Evolutionary conservation across 495 filamentous ascomycete species (phyloP).

Genomic region (Cercophora sp.): DNA sequence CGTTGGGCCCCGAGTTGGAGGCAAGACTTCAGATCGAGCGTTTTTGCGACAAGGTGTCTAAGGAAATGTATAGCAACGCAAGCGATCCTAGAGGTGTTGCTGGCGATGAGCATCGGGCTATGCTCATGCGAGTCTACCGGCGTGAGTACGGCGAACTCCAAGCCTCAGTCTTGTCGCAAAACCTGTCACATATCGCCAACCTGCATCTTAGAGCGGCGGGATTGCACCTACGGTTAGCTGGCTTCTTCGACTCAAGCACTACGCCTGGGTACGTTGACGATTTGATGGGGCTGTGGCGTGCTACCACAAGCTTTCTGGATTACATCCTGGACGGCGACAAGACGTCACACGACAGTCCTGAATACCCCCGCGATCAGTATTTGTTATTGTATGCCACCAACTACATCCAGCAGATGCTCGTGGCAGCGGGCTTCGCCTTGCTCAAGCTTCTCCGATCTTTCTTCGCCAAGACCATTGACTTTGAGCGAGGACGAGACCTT

Average conservation of each 20-base stretch:
- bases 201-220: conserved; percentile 75
- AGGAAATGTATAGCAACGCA: conserved; percentile 75
- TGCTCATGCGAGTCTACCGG: conserved; percentile 58
- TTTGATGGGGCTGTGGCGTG: conserved; percentile 71
- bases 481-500: conserved; percentile 66
- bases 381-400: conserved; percentile 72
- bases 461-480: conserved; percentile 69
- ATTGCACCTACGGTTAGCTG: conserved; percentile 78
- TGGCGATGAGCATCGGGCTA: conserved; percentile 63
- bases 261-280: conserved; percentile 72
- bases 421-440: conserved; percentile 79
- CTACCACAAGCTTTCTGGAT: conserved; percentile 72
- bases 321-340: conserved; percentile 56
- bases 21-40: conserved; percentile 72
- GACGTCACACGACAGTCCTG: conserved; percentile 18
- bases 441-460: conserved; percentile 83
- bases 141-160: conserved; percentile 54
- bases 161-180: conserved; percentile 46
- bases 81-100: conserved; percentile 70
- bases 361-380: conserved; percentile 33
- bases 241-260: conserved; percentile 80
- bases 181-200: conserved; percentile 56
- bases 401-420: conserved; percentile 89
- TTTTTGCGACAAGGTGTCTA: conserved; percentile 82
- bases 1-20: conserved; percentile 62